phyloP scores from a whole-genome alignment of 805 yeast species.

The Wickerhamomyces canadensis region DNA sequence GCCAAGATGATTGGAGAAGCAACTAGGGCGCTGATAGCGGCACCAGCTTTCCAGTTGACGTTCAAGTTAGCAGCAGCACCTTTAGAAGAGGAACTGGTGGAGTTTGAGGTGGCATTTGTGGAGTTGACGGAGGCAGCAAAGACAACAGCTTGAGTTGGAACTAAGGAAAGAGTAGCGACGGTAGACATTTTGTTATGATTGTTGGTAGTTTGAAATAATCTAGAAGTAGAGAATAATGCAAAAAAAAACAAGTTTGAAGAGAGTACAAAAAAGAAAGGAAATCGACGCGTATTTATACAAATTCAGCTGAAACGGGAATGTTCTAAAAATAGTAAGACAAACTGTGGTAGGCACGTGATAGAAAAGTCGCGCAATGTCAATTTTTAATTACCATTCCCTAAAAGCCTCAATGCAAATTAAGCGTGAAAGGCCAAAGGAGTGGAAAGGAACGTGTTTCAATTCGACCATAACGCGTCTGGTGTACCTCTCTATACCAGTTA shows the following conservation, averaged over 20 bases:
- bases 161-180: constrained; percentile 19
- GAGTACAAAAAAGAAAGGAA: too few species aligned
- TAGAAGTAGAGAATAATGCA: neutral
- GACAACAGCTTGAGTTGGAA: constrained; percentile 24
- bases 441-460: too few species aligned
- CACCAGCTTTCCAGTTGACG: constrained; percentile 36
- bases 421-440: too few species aligned
- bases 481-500: too few species aligned
- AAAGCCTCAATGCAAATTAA: too few species aligned
- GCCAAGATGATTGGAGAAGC: constrained; percentile 33
- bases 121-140: constrained; percentile 20
- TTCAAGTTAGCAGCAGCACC: constrained; percentile 20
- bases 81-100: constrained; percentile 13
- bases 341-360: too few species aligned
- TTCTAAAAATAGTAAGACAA: too few species aligned
- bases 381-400: too few species aligned
- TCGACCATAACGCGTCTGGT: too few species aligned
- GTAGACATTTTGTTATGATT: constrained; percentile 13
- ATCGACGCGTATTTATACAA: too few species aligned
- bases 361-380: too few species aligned
- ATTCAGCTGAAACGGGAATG: too few species aligned
- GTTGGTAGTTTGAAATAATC: neutral
- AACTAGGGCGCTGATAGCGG: constrained; percentile 32
- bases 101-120: constrained; percentile 9
- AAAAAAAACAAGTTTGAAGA: neutral